phyloP scores from a whole-genome alignment of 2,329 filamentous ascomycete species.

The Xylaria sp. region DNA sequence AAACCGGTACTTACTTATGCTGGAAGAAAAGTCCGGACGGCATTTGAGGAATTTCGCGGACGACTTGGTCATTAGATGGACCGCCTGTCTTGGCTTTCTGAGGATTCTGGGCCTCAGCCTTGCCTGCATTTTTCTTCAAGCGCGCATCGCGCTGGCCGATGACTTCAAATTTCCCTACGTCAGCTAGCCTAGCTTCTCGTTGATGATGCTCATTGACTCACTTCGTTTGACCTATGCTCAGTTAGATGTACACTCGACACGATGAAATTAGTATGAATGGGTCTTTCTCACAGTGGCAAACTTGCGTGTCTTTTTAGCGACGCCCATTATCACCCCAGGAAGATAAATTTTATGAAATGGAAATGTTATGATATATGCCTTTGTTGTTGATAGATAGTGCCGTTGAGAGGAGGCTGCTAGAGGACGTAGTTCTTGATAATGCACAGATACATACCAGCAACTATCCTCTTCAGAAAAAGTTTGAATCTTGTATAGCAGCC shows the following conservation, averaged over 20 bases:
- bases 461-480: slow-evolving; percentile 17
- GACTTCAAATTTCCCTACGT: slow-evolving; percentile 52
- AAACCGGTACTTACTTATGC: slow-evolving; percentile 59
- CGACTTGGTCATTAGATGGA: slow-evolving; percentile 65
- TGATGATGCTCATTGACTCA: slow-evolving; percentile 24
- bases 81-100: slow-evolving; percentile 66
- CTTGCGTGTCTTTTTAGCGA: slow-evolving; percentile 35
- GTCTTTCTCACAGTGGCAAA: slow-evolving; percentile 34
- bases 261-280: background rate
- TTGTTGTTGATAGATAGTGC: background rate
- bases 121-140: slow-evolving; percentile 82
- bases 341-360: background rate
- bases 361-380: background rate
- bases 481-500: slow-evolving; percentile 14
- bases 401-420: background rate
- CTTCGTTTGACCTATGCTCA: slow-evolving; percentile 47
- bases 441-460: background rate
- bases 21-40: slow-evolving; percentile 86
- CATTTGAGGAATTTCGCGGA: slow-evolving; percentile 84
- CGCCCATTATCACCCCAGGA: background rate
- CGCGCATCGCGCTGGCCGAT: slow-evolving; percentile 84
- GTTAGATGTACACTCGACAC: slow-evolving; percentile 47
- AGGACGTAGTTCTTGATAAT: slow-evolving; percentile 6
- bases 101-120: slow-evolving; percentile 68
- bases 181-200: slow-evolving; percentile 15